A percentile compares a stretch with the other conserved stretches of the same genome.
Conservation (phyloP, 768 basidiomycete genomes). For the Podaxis sp. region DNA sequence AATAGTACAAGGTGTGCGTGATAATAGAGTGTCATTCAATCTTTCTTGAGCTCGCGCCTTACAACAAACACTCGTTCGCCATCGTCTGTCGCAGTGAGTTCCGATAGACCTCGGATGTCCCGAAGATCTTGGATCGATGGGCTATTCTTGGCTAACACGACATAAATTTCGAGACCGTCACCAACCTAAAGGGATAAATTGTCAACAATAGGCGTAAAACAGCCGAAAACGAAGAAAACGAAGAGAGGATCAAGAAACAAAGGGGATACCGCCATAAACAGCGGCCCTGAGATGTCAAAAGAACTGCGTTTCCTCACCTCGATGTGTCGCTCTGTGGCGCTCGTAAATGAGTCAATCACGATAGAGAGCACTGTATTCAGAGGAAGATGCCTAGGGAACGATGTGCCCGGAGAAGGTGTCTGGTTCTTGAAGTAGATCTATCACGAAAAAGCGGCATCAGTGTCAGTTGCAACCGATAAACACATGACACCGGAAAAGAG, state of each 20-base stretch:
- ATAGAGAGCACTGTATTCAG: constrained; percentile 77
- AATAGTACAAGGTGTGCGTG: constrained; percentile 15
- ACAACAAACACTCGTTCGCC: constrained; percentile 79
- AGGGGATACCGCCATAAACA: background rate
- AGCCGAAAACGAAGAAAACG: constrained; percentile 15
- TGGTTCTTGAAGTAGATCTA: constrained; percentile 99
- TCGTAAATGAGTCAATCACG: constrained; percentile 95
- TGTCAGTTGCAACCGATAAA: constrained; percentile 15
- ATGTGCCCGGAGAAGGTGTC: constrained; percentile 63
- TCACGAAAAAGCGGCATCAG: constrained; percentile 23
- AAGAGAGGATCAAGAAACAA: background rate
- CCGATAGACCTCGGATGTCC: constrained; percentile 55
- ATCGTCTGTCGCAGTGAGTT: constrained; percentile 58
- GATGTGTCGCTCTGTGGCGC: constrained; percentile 97
- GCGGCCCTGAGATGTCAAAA: constrained; percentile 15
- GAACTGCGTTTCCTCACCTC: constrained; percentile 55
- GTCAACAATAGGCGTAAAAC: constrained; percentile 14
- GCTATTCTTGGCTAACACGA: constrained; percentile 75
- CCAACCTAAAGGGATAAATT: constrained; percentile 63
- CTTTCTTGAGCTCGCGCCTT: constrained; percentile 80
- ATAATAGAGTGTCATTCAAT: constrained; percentile 38
- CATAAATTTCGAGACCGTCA: constrained; percentile 91
- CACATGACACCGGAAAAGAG: constrained; percentile 22
- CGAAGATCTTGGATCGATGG: constrained; percentile 55
- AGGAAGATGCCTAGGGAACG: constrained; percentile 81